Conservation (phyloP, 139 green algal genomes). For the Chara braunii region DNA sequence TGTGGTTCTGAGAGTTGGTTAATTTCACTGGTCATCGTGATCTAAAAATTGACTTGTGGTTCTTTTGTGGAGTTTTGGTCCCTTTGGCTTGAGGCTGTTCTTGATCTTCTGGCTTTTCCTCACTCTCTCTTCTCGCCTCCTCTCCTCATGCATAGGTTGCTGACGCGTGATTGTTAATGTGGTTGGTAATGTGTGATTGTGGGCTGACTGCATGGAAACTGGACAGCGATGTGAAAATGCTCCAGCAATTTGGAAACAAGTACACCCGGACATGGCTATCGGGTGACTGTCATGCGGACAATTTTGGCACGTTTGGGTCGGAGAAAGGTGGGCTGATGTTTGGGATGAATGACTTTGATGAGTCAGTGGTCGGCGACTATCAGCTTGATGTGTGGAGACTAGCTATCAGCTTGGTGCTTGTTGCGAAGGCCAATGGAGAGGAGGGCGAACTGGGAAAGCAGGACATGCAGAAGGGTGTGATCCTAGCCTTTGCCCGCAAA, state of each 20-base stretch:
- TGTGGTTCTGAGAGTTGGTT: too few relatives aligned
- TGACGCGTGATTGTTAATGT: too few relatives aligned
- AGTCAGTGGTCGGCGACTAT: slow-evolving; percentile 35
- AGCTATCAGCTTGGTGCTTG: slow-evolving; percentile 29
- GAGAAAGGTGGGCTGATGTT: slow-evolving; percentile 31
- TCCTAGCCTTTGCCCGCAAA: slow-evolving; percentile 18
- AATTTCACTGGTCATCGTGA: too few relatives aligned
- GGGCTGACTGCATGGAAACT: too few relatives aligned
- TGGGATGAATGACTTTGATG: slow-evolving; percentile 26
- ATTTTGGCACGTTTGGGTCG: slow-evolving; percentile 11
- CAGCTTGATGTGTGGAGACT: slow-evolving; percentile 37
- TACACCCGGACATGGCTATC: slow-evolving; percentile 27
- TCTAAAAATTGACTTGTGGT: too few relatives aligned
- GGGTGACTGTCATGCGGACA: slow-evolving; percentile 18
- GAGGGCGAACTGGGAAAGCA: not conserved
- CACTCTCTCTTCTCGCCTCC: too few relatives aligned
- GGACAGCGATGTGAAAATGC: not conserved
- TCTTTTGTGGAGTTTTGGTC: too few relatives aligned
- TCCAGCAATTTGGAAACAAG: slow-evolving; percentile 17
- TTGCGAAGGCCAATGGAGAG: slow-evolving; percentile 8
- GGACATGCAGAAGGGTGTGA: slow-evolving; percentile 9
- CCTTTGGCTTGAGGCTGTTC: too few relatives aligned
- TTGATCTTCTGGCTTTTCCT: too few relatives aligned
- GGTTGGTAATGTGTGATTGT: too few relatives aligned
- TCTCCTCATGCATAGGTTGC: too few relatives aligned